Base-by-base conservation (phyloP, 2,329 filamentous ascomycete species). In the Pseudogymnoascus sp. region DNA sequence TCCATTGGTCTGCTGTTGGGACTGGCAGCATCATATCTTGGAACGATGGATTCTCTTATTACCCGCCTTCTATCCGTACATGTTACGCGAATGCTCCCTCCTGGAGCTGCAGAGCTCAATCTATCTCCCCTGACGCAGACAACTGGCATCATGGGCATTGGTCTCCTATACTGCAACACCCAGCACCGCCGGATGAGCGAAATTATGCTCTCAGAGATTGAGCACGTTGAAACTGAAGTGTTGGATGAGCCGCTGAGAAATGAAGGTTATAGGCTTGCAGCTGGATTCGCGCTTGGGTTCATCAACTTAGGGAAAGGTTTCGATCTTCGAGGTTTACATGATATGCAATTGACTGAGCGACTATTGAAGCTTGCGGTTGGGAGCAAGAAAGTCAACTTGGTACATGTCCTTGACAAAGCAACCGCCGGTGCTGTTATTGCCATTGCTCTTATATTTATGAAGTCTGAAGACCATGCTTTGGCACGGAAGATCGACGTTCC, bases 101-200 rank as follows among this genome's bases (percentile, higher is more conserved):
- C 88, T 10, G 94, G 94, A 4, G 92, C 94, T 36, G 94, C 93
- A 1, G 94, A 99, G 74, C 80, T 99, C 9, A 99, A 99, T 67
- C 76, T 99, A 1, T 96, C 93, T 1, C 89, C 92, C 3, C 80
- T 96, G 15, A 97, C 93, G 0, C 94, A 99, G 74, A 97, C 94
- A 0, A 94, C 93, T 1, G 94, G 92, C 18, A 88, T 99, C 42
- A 95, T 99, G 91, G 94, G 94, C 1, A 96, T 99, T 67, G 94
- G 94, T 0, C 77, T 99, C 40, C 79, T 99, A 1, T 99, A 97
- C 74, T 95, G 89, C 75, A 89, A 92, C 72, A 97, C 92, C 29
- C 93, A 97, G 70, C 95, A 99, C 75, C 89, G 95, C 31, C 87
- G 95, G 37, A 99, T 99, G 94, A 97, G 92, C 71, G 94, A 99